Evolutionary conservation across 305 asterid species (phyloP).

Genomic region (Galium porrigens): DNA sequence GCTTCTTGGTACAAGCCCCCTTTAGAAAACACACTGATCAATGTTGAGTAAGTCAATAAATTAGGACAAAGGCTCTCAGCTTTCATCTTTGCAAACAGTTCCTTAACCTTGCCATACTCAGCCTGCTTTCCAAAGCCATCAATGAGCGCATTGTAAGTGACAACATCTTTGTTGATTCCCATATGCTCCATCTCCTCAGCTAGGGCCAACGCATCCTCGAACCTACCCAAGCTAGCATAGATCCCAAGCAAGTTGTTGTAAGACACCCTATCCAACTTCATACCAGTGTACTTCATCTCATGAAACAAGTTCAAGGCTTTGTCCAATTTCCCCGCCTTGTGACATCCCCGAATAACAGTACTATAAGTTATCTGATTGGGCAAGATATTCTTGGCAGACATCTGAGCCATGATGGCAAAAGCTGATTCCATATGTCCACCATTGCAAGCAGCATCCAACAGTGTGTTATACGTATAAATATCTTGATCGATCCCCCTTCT

Average conservation of each 20-base stretch:
- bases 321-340: constrained; percentile 62
- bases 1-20: constrained; percentile 65
- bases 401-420: constrained; percentile 61
- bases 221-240: constrained; percentile 74
- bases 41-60: constrained; percentile 61
- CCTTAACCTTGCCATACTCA: constrained; percentile 56
- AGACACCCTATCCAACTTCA: constrained; percentile 64
- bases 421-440: constrained; percentile 72
- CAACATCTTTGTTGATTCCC: constrained; percentile 83
- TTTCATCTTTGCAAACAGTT: constrained; percentile 60
- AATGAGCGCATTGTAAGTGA: constrained; percentile 71
- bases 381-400: constrained; percentile 46
- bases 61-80: constrained; percentile 50
- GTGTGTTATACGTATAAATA: constrained; percentile 75
- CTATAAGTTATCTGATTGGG: constrained; percentile 86
- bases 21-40: constrained; percentile 66
- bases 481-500: constrained; percentile 65
- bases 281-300: constrained; percentile 76
- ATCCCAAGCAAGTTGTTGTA: constrained; percentile 72
- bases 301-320: constrained; percentile 53
- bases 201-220: constrained; percentile 62
- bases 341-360: constrained; percentile 87
- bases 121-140: constrained; percentile 92
- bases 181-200: constrained; percentile 80
- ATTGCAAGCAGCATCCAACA: constrained; percentile 72